Conservation (phyloP, 352 stramenopile genomes). For the Albugo candida region DNA sequence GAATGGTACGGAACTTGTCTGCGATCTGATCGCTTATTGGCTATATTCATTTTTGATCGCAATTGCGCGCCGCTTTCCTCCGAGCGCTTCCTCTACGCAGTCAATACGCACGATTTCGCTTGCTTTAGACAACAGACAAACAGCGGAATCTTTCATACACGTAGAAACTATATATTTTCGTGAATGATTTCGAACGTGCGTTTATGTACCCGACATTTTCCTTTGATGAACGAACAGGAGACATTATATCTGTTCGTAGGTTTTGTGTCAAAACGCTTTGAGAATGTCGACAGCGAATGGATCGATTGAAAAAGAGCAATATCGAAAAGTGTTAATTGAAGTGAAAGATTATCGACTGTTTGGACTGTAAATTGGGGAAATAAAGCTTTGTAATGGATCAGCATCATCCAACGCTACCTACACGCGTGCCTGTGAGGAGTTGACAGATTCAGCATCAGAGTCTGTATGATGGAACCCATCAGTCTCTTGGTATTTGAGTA, state of each 20-base stretch:
- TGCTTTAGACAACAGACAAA: constrained; percentile 51
- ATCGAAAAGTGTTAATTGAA: constrained; percentile 34
- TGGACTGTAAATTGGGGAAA: constrained; percentile 66
- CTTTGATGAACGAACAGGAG: constrained; percentile 40
- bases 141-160: constrained; percentile 53
- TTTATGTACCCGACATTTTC: constrained; percentile 63
- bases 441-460: constrained; percentile 52
- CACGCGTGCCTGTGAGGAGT: constrained; percentile 66
- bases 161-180: constrained; percentile 53
- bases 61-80: background rate
- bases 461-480: constrained; percentile 76
- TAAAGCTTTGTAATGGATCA: constrained; percentile 48
- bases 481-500: constrained; percentile 36
- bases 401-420: constrained; percentile 72
- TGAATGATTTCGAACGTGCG: constrained; percentile 55
- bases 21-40: background rate
- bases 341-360: constrained; percentile 75
- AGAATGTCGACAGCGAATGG: constrained; percentile 30
- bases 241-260: constrained; percentile 77
- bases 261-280: constrained; percentile 61
- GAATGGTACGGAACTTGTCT: no score
- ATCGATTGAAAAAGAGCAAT: constrained; percentile 75
- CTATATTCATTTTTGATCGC: background rate
- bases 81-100: no score
- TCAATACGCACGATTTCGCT: constrained; percentile 7